A percentile compares a stretch with the other conserved stretches of the same genome.
These are phyloP conservation scores for Croton laevigatus DNA, from an alignment of 441 rosid genomes.

Conservation along the genomic window DNA sequence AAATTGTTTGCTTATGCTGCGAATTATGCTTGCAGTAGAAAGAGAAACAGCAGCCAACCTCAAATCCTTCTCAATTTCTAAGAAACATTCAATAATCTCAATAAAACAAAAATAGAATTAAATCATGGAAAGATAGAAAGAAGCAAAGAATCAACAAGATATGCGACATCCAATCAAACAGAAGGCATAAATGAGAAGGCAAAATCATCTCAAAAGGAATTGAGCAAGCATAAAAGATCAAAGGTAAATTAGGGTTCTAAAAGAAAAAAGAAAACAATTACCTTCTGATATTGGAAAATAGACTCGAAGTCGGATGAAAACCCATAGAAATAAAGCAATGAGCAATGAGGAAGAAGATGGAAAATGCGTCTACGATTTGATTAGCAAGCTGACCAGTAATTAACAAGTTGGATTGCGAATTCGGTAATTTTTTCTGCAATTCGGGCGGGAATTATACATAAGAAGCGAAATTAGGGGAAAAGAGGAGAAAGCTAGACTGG, in stretches of 20 bases:
- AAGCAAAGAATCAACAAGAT: background rate
- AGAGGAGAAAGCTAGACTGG: background rate
- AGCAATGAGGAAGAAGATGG: background rate
- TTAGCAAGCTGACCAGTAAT: background rate
- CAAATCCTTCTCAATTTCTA: background rate
- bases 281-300: slow-evolving; percentile 39
- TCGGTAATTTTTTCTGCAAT: background rate
- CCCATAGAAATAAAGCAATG: slow-evolving; percentile 21
- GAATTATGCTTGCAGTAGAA: background rate
- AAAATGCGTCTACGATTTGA: background rate
- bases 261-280: slow-evolving; percentile 3
- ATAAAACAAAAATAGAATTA: background rate
- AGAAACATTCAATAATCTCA: background rate
- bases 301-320: slow-evolving; percentile 32
- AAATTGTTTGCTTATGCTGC: background rate
- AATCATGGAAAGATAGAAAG: background rate
- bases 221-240: background rate
- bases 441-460: background rate
- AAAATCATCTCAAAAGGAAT: background rate
- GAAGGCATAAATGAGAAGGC: background rate
- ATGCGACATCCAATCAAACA: background rate
- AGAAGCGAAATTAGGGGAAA: background rate
- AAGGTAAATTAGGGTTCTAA: slow-evolving; percentile 2
- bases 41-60: background rate
- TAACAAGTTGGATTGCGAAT: background rate